Base-by-base conservation (phyloP, 768 basidiomycete genomes). In the Antrodiella citrinella region DNA sequence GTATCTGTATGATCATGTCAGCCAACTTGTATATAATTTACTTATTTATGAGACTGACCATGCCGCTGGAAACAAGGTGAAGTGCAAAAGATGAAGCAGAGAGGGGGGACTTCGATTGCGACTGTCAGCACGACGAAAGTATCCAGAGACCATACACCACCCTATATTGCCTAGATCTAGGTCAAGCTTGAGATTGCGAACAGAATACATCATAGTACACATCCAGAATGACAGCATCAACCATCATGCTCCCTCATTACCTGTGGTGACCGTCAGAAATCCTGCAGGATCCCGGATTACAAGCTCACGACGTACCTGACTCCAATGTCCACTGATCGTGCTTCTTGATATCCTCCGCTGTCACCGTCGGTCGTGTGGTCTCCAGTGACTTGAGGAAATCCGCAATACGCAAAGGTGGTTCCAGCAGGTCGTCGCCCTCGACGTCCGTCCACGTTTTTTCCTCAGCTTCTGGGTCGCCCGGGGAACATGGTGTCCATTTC, bases 361-460 rank as follows among this genome's bases (percentile, higher is more conserved):
- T 86, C 19, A 98, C 95, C 0, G 93, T 97, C 24, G 92, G 92
- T 56, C 88, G 77, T 18, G 86, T 87, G 44, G 73, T 82, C 47
- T 79, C 75, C 47, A 97, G 68, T 22, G 86, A 83, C 60, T 84
- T 85, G 62, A 94, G 59, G 62, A 97, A 97, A 64, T 96, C 93
- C 9, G 68, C 72, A 25, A 90, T 48, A 51, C 71, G 81, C 64
- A 98, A 70, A 47, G 84, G 77, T 1, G 96, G 95, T 65, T 98
- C 95, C n/a, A 83, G 72, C 35, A 97, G 71, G 63, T 96, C 90
- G 48, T 97, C 88, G 2, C 86, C 84, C 41, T 83, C 82, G 40
- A 99, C 74, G 49, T 88, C 86, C 19, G 86, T 78, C 95, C 95
- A 97, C 4, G 81, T 71, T 73, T 86, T 91, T 70, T 98, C 95